Percentiles rank a stretch among this genome's conserved stretches.
Evolutionary conservation across 2,329 filamentous ascomycete genomes (phyloP).

Genomic region (Huntiella omanensis): DNA sequence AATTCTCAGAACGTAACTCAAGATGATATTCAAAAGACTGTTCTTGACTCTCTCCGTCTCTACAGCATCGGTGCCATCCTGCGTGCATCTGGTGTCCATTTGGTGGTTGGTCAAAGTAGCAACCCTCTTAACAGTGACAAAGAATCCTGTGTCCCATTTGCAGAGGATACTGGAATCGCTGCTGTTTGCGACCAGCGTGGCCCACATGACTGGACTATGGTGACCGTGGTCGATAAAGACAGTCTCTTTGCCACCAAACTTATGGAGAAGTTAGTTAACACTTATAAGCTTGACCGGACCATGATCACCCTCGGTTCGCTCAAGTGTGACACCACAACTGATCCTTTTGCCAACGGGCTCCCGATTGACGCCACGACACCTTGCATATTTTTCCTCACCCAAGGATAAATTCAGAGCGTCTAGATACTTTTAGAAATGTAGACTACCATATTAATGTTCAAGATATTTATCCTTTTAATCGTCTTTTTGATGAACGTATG

Average conservation of each 20-base stretch:
- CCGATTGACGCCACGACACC: not conserved
- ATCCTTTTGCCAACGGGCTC: not conserved
- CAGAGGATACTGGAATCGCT: not conserved
- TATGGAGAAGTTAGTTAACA: slow-evolving; percentile 4
- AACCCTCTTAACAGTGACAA: not conserved
- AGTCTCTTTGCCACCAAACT: not conserved
- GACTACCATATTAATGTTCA: no score
- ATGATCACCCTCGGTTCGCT: not conserved
- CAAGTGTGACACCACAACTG: not conserved
- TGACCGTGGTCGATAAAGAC: slow-evolving; percentile 3
- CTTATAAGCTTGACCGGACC: slow-evolving; percentile 6
- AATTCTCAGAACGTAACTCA: slow-evolving; percentile 11
- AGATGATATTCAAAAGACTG: slow-evolving; percentile 7
- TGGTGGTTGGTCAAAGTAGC: not conserved
- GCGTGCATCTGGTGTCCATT: slow-evolving; percentile 4
- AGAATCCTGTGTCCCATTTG: not conserved
- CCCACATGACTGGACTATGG: not conserved
- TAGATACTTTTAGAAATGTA: no score
- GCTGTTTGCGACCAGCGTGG: slow-evolving; percentile 1
- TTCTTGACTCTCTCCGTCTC: slow-evolving; percentile 3
- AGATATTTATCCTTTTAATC: no score
- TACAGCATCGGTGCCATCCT: slow-evolving; percentile 9
- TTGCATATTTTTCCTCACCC: no score
- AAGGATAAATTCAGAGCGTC: no score
- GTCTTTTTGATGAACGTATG: no score